Conservation (phyloP, 2,329 filamentous ascomycete species). For the Alternaria sp. region DNA sequence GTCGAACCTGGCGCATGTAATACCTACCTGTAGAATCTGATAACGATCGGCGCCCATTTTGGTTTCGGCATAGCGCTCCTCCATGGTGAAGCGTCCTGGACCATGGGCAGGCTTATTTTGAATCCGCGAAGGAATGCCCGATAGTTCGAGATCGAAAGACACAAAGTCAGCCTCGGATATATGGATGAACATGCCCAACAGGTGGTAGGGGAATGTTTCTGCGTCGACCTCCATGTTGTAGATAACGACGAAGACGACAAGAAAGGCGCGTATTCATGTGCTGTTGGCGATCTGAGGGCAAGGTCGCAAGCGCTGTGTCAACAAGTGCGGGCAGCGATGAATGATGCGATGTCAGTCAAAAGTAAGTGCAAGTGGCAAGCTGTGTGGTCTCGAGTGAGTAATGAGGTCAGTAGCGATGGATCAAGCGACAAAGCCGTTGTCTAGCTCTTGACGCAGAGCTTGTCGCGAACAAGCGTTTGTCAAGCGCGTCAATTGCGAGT, state of each 20-base stretch:
- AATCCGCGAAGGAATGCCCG: slow-evolving; percentile 63
- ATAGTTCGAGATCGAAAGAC: slow-evolving; percentile 72
- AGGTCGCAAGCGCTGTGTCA: neutral
- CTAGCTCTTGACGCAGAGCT: slow-evolving; percentile 15
- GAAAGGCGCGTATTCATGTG: neutral
- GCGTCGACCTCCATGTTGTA: slow-evolving; percentile 65
- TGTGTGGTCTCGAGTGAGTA: slow-evolving; percentile 12
- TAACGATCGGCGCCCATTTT: slow-evolving; percentile 69
- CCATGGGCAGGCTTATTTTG: slow-evolving; percentile 45
- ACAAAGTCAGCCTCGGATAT: slow-evolving; percentile 69
- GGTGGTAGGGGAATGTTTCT: slow-evolving; percentile 57
- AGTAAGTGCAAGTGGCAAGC: slow-evolving; percentile 14
- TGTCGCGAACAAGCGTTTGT: slow-evolving; percentile 13
- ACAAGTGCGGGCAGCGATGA: neutral
- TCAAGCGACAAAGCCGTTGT: slow-evolving; percentile 17
- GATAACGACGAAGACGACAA: neutral
- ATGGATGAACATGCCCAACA: slow-evolving; percentile 65
- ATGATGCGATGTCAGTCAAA: neutral
- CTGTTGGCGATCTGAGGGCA: neutral
- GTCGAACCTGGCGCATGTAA: slow-evolving; percentile 69
- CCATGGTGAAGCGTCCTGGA: slow-evolving; percentile 59
- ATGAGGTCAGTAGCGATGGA: slow-evolving; percentile 26
- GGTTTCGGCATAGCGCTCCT: slow-evolving; percentile 68
- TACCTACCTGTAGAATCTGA: slow-evolving; percentile 71
- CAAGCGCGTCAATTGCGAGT: slow-evolving; percentile 11